Percentiles rank a stretch among this genome's conserved stretches.
phyloP scores from a whole-genome alignment of 2,329 filamentous ascomycete genomes.

The Apiospora malaysiana region DNA sequence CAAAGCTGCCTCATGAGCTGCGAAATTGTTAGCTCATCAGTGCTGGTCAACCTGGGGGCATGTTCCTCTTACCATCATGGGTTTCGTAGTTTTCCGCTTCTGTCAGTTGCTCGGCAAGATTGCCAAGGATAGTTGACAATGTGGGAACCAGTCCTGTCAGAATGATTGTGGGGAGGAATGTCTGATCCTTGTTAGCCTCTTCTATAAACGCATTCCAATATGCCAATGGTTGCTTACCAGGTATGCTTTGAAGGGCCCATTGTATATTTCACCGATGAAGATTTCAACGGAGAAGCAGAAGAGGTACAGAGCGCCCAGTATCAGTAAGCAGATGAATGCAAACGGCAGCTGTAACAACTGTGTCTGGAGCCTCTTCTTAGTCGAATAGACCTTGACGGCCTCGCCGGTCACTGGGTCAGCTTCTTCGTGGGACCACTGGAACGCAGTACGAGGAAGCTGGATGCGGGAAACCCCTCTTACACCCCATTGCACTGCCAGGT shows the following conservation, averaged over 20 bases:
- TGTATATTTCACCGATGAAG: constrained; percentile 93
- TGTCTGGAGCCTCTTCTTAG: constrained; percentile 73
- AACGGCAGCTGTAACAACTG: constrained; percentile 88
- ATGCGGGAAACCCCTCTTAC: constrained; percentile 84
- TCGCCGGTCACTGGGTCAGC: constrained; percentile 86
- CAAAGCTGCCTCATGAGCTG: constrained; percentile 80
- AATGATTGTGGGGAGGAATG: constrained; percentile 87
- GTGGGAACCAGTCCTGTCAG: constrained; percentile 83
- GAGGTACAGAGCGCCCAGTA: constrained; percentile 82
- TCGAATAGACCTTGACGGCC: constrained; percentile 75
- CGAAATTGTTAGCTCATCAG: constrained; percentile 27
- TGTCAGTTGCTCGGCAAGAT: constrained; percentile 77
- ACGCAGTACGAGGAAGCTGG: constrained; percentile 78
- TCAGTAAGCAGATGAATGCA: constrained; percentile 71
- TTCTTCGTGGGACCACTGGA: constrained; percentile 77
- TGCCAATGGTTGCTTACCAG: constrained; percentile 60
- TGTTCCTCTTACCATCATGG: constrained; percentile 59
- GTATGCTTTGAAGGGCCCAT: constrained; percentile 84
- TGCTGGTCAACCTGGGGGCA: background rate
- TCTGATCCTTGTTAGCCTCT: constrained; percentile 50
- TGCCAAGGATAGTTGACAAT: constrained; percentile 76
- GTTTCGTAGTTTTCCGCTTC: constrained; percentile 93
- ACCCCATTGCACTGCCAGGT: constrained; percentile 87
- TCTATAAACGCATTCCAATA: background rate
- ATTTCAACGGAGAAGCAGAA: constrained; percentile 92